Evolutionary conservation across 192 early-diverging fungal species (phyloP).

Genomic region (Backusella mclennaniae): DNA sequence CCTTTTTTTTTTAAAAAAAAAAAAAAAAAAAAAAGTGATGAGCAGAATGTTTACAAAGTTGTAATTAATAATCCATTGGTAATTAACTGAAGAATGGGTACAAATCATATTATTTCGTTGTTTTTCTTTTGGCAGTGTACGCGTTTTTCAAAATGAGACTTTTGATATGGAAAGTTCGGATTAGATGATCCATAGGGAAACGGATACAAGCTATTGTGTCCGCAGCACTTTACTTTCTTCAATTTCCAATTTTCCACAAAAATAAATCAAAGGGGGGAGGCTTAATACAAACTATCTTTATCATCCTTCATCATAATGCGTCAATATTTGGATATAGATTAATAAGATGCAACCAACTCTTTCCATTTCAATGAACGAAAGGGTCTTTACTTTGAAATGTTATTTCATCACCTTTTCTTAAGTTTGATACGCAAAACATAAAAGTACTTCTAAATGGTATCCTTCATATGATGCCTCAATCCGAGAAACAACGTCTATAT

Average conservation of each 20-base stretch:
- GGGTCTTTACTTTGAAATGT: too few species aligned
- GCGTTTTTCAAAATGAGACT: too few species aligned
- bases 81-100: not conserved
- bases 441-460: not conserved
- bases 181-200: not conserved
- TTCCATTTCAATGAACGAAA: not conserved
- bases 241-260: not conserved
- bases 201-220: not conserved
- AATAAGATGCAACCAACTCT: not conserved
- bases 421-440: not conserved
- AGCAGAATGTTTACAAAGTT: not conserved
- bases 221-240: not conserved
- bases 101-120: not conserved
- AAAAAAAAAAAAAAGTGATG: too few species aligned
- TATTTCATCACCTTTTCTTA: not conserved
- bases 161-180: not conserved
- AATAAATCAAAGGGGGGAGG: not conserved
- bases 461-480: not conserved
- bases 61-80: not conserved
- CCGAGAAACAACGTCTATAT: not conserved
- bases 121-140: not conserved
- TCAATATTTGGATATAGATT: not conserved
- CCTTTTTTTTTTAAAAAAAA: too few species aligned
- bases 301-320: not conserved
- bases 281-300: not conserved